Base-by-base conservation (phyloP, 2,329 filamentous ascomycete species). In the Clarireedia monteithiana region DNA sequence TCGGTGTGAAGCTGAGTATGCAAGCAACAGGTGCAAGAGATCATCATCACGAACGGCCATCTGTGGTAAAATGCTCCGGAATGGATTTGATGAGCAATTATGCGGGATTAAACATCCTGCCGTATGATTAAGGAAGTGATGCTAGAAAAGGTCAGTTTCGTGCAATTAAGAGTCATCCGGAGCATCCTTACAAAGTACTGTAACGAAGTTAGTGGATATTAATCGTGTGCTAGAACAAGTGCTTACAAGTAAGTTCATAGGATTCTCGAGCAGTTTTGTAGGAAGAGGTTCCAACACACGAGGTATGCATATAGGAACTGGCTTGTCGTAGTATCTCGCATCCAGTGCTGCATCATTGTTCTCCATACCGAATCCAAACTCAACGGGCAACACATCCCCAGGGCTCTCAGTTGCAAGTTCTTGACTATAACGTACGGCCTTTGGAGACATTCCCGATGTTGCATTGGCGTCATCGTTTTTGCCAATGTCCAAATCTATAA, bases 1-100 rank as follows among this genome's bases (percentile, higher is more conserved):
- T 55, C 89, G 82, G 68, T 95, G 89, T 27, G 85, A 89, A n/a
- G 89, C 89, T 63, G 88, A 90, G 69, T 91, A 95, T 20, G 89
- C 86, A 24, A 95, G 77, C 48, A 94, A 75, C 34, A 95, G 74
- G 61, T 88, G 88, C 52, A 95, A 76, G 1, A 95, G 78, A 64
- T 90, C 86, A 51, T 82, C 78, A 62, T 88, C 83, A 57, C 76
- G 76, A 24, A 88, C 74, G 23, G 86, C 86, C 82, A 89, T 83
- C 69, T 75, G 72, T 0, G 77, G 77, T 5, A 79, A 66, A 44
- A 77, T 73, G 42, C 70, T 77, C 34, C 74, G 73, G 63, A 80
- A 78, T 1, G 77, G 77, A 60, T 81, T 81, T n/a, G 77, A 76
- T 42, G 74, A 72, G 30, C 71, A 70, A 44, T 77, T 74, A 62